Evolutionary conservation across 2,329 filamentous ascomycete genomes (phyloP).

Genomic region (Aaosphaeria pasadenensis): DNA sequence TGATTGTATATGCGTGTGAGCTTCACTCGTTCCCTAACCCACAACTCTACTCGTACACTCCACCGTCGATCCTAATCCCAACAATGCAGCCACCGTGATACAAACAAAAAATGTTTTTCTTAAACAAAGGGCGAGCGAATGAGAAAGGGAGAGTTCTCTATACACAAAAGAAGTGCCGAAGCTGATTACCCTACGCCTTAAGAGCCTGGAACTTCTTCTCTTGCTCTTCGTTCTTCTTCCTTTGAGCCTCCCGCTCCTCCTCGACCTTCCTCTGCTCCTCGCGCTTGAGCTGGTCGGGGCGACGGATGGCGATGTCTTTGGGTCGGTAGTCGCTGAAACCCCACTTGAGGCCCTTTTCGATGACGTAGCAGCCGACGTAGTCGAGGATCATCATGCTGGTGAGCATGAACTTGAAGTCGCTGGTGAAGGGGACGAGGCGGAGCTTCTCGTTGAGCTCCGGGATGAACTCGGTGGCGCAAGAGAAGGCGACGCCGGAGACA

Average conservation of each 20-base stretch:
- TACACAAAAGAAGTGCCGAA: no score
- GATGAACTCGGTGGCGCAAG: constrained; percentile 90
- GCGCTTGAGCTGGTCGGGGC: constrained; percentile 79
- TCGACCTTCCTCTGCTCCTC: constrained; percentile 68
- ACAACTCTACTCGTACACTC: no score
- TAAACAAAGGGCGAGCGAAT: no score
- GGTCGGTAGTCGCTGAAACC: constrained; percentile 88
- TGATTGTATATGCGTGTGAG: no score
- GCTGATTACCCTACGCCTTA: no score
- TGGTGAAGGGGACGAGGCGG: constrained; percentile 84
- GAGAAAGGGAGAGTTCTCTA: no score
- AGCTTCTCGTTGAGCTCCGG: constrained; percentile 94
- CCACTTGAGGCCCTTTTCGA: constrained; percentile 82
- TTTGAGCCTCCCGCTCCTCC: constrained; percentile 44
- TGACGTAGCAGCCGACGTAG: constrained; percentile 79
- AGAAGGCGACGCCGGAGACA: constrained; percentile 86
- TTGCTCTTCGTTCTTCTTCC: constrained; percentile 29
- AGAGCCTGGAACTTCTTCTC: constrained; percentile 15
- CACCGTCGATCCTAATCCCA: no score
- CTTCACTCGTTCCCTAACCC: no score
- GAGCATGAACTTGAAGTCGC: constrained; percentile 85
- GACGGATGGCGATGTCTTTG: constrained; percentile 84
- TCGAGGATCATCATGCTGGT: constrained; percentile 83
- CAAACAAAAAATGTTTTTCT: no score
- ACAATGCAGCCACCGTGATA: no score